Evolutionary conservation across 352 stramenopile species (phyloP).

Genomic region (Peronospora belbahrii): DNA sequence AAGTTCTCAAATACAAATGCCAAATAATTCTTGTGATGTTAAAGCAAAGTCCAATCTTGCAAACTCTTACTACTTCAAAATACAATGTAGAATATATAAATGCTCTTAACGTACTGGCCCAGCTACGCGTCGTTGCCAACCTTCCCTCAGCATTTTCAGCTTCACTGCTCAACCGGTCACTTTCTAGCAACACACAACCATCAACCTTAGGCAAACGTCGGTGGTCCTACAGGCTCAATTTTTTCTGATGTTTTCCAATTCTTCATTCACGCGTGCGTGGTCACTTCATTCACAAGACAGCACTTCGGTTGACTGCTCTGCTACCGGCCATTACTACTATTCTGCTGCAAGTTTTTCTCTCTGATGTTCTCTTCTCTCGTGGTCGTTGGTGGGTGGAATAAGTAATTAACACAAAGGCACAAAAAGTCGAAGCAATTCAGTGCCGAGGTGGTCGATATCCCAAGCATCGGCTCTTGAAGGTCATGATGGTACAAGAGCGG

Average conservation of each 20-base stretch:
- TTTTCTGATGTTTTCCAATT: constrained; percentile 23
- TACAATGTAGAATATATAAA: constrained; percentile 37
- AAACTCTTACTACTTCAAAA: constrained; percentile 19
- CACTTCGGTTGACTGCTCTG: constrained; percentile 9
- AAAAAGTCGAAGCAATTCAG: constrained; percentile 8
- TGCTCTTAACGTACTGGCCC: constrained; percentile 12
- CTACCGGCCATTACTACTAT: constrained; percentile 19
- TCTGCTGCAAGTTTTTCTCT: constrained; percentile 14
- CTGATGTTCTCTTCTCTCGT: constrained; percentile 16
- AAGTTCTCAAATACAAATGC: constrained; percentile 1
- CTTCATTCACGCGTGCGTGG: constrained; percentile 20
- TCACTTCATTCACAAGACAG: constrained; percentile 25
- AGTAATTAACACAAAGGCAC: constrained; percentile 27
- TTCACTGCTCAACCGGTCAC: constrained; percentile 1
- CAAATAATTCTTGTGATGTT: constrained; percentile 2
- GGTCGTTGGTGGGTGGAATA: constrained; percentile 14
- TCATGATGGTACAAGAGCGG: constrained; percentile 35
- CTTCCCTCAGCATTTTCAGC: neutral
- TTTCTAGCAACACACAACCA: constrained; percentile 4
- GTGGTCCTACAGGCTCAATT: constrained; percentile 4
- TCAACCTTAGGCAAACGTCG: neutral
- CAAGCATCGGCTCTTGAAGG: constrained; percentile 31
- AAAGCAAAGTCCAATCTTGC: constrained; percentile 1
- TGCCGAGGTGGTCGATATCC: constrained; percentile 18
- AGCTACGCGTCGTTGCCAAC: constrained; percentile 5